Percentiles rank a stretch among this genome's conserved stretches.
phyloP scores from a whole-genome alignment of 2,329 filamentous ascomycete species.

The Aspergillus fumigatus region DNA sequence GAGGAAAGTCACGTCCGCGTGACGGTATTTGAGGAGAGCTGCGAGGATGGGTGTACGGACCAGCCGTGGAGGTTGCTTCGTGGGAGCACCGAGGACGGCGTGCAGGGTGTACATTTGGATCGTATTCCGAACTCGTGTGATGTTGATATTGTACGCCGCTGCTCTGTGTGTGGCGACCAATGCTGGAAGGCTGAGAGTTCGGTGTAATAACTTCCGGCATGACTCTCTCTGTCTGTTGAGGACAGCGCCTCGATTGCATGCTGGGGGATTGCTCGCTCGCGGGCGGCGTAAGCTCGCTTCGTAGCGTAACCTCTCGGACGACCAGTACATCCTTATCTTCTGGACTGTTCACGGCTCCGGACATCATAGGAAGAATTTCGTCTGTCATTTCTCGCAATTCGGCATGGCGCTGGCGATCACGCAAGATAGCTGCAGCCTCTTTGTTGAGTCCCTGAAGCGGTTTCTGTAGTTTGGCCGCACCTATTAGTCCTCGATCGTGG shows the following conservation, averaged over 20 bases:
- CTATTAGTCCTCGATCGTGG: not conserved
- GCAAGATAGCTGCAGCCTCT: constrained; percentile 2
- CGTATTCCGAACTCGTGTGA: not conserved
- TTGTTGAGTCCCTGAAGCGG: constrained; percentile 1
- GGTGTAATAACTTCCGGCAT: not conserved
- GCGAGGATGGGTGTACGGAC: not conserved
- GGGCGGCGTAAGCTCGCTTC: not conserved
- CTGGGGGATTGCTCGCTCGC: not conserved
- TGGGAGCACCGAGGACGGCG: not conserved
- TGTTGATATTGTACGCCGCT: not conserved
- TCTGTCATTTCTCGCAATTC: not conserved
- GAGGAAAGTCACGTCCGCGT: not conserved
- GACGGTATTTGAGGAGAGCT: not conserved
- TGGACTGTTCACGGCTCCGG: not conserved
- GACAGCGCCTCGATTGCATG: not conserved
- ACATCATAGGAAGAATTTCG: not conserved
- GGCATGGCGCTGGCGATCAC: constrained; percentile 3
- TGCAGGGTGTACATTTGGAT: not conserved
- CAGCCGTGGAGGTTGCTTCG: not conserved
- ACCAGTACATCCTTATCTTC: not conserved
- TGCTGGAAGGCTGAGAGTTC: not conserved
- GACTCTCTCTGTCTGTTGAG: not conserved
- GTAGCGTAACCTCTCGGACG: not conserved
- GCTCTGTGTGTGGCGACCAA: not conserved
- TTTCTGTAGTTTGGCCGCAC: not conserved